Evolutionary conservation across 2,329 filamentous ascomycete species (phyloP), one percentile per base, ranked within the genome.

Genomic region (Fusarium beomiforme): DNA sequence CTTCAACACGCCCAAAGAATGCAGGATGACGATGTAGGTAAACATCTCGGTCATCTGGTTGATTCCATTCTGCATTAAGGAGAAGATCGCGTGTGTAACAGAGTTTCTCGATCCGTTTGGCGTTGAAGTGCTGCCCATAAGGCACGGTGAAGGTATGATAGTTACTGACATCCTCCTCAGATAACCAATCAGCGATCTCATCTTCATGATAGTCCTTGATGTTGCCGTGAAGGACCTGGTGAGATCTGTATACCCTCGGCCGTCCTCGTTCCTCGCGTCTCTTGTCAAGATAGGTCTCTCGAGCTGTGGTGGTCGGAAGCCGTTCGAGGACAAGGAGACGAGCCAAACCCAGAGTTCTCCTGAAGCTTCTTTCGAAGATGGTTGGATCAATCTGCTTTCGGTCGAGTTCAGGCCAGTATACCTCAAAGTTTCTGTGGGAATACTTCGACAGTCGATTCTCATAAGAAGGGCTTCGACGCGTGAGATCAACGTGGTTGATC

Each of bases 401-500:
- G 68, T 96, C 91, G 17, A 97, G 84, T 13, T 89, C 85, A 2
- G 91, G 87, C 90, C 93, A 97, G 78, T 92, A 92, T 1, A 95
- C 89, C 79, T 97, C 94, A 71, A 97, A 97, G 19, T 93, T 93
- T 44, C 93, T 86, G 76, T 92, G 92, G 17, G 92, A 92, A 79
- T 97, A 95, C 79, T 97, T 97, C 19, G 92, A 93, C 16, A 97
- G 85, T 13, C 94, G 90, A 72, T 93, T 97, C 77, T 97, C 94
- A 73, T 97, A 97, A 0, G 93, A 96, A 0, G 93, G 93, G 21
- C 92, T 95, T 43, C 94, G 89, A 23, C 94, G 88, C 7, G 89
- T 90, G 37, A 97, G 85, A 76, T 97, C 94, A 65, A 97, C 86
- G 6, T 90, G 91, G 75, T 97, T 97, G 77, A 89, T 86, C 80